Percentiles rank a stretch among this genome's conserved stretches.
Conservation (phyloP, 306 rosid genomes). For the Ochetophila trinervis region DNA sequence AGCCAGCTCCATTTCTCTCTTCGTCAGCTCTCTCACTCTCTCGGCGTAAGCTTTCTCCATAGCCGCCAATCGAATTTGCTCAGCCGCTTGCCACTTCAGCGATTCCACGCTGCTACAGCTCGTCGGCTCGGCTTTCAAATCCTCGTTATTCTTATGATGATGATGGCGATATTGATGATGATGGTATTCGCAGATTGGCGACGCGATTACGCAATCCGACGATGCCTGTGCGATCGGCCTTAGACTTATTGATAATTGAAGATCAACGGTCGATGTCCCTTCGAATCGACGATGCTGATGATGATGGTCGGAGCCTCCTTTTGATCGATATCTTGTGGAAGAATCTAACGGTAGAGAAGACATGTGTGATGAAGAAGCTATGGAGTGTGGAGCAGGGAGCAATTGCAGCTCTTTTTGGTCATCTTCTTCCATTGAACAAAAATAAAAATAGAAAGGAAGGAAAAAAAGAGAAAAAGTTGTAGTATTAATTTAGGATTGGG, state of each 20-base stretch:
- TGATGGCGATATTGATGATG: not conserved
- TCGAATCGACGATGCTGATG: conserved; percentile 10
- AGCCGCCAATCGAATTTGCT: conserved; percentile 87
- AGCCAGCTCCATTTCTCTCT: conserved; percentile 94
- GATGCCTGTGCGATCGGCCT: conserved; percentile 31
- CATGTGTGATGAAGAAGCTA: conserved; percentile 26
- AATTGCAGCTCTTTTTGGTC: conserved; percentile 77
- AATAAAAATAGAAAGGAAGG: not conserved
- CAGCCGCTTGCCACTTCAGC: conserved; percentile 91
- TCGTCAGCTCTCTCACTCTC: conserved; percentile 76
- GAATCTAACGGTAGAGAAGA: conserved; percentile 43
- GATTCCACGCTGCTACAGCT: conserved; percentile 48
- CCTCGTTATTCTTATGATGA: conserved; percentile 11
- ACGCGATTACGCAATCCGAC: not conserved
- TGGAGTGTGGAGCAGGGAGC: conserved; percentile 54
- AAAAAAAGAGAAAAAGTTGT: not conserved
- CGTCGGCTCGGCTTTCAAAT: conserved; percentile 25
- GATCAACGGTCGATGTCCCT: conserved; percentile 56
- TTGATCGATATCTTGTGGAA: conserved; percentile 47
- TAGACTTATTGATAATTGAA: conserved; percentile 78
- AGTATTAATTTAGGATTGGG: conserved; percentile 11
- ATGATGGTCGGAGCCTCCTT: conserved; percentile 3
- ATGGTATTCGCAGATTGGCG: conserved; percentile 1
- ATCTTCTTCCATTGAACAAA: conserved; percentile 58
- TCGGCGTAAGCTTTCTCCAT: conserved; percentile 95